Conservation (phyloP, 2,329 filamentous ascomycete genomes). For the Lizonia empirigonia region DNA sequence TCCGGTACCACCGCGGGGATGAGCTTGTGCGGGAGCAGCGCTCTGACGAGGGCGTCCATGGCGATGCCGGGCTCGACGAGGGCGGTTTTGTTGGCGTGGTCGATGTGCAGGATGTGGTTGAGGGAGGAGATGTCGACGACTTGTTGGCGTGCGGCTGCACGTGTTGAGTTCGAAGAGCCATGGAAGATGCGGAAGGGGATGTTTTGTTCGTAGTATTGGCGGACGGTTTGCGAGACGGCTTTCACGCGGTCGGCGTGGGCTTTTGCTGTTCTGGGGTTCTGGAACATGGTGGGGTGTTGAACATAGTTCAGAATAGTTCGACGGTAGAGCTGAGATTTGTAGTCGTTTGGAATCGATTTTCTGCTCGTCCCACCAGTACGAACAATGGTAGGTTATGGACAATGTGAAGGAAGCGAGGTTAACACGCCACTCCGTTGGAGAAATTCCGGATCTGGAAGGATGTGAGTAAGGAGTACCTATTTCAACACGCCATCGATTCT, state of each 20-base stretch:
- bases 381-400: background rate
- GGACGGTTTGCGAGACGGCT: conserved; percentile 11
- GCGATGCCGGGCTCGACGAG: conserved; percentile 69
- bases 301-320: background rate
- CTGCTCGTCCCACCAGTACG: too few species aligned
- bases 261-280: background rate
- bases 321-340: background rate
- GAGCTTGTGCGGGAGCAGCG: conserved; percentile 59
- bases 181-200: conserved; percentile 56
- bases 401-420: conserved; percentile 2
- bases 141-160: conserved; percentile 6
- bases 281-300: background rate
- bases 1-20: conserved; percentile 68
- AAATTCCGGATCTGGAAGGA: too few species aligned
- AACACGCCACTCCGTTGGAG: background rate
- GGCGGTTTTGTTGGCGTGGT: conserved; percentile 48
- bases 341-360: background rate
- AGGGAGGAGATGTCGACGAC: conserved; percentile 52
- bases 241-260: conserved; percentile 18
- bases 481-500: background rate
- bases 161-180: conserved; percentile 56
- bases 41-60: conserved; percentile 65
- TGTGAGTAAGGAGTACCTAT: background rate
- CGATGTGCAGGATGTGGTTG: conserved; percentile 51
- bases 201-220: conserved; percentile 15